Conservation (phyloP, 2,329 filamentous ascomycete species). For the Neonectria coccinea region DNA sequence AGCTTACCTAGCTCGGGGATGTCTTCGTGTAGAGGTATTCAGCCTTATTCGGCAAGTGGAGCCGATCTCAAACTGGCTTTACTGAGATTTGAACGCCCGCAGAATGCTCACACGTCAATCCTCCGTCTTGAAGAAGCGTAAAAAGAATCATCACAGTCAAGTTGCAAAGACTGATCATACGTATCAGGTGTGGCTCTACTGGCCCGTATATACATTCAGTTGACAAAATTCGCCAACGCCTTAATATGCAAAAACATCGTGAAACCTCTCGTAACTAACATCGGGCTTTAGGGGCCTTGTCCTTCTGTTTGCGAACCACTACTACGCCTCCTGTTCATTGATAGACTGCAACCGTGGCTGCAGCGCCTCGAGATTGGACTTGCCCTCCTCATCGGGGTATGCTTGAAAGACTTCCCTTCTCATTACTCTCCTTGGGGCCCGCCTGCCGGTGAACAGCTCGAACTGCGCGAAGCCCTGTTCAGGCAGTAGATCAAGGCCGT, state of each 20-base stretch:
- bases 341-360: conserved; percentile 47
- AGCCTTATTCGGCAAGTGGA: too few species aligned
- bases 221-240: conserved; percentile 11
- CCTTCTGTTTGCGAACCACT: conserved; percentile 2
- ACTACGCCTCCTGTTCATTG: conserved; percentile 44
- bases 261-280: conserved; percentile 9
- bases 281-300: neutral
- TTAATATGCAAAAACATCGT: conserved; percentile 9
- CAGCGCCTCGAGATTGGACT: conserved; percentile 54
- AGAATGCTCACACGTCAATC: neutral
- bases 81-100: too few species aligned
- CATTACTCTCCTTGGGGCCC: conserved; percentile 71
- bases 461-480: conserved; percentile 87
- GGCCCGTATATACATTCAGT: conserved; percentile 10
- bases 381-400: conserved; percentile 57
- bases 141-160: neutral
- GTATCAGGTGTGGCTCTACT: neutral
- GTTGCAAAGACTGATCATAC: neutral
- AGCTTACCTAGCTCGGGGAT: too few species aligned
- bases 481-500: conserved; percentile 79
- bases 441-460: conserved; percentile 78
- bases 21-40: too few species aligned
- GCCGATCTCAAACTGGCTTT: neutral
- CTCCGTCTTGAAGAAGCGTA: neutral
- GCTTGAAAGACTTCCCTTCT: conserved; percentile 69